Percentiles rank a stretch among this genome's conserved stretches.
These are phyloP conservation scores for Raphanus sativus DNA, from an alignment of 345 rosid species.

Conservation along the genomic window DNA sequence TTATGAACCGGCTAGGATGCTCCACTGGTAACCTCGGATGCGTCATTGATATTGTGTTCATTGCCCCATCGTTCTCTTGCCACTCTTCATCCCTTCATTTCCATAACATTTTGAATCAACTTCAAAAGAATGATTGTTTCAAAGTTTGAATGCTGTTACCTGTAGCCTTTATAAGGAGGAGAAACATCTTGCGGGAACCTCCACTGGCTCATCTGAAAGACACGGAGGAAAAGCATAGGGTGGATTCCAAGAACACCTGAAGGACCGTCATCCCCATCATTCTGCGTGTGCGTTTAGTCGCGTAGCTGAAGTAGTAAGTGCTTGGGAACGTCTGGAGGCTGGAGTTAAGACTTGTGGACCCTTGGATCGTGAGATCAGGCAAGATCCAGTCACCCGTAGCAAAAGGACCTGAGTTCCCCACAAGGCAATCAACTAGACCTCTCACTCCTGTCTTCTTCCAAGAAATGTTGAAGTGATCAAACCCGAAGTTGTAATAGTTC, in stretches of 20 bases:
- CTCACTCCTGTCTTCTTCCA: conserved; percentile 71
- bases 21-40: conserved; percentile 86
- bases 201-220: conserved; percentile 94
- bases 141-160: conserved; percentile 43
- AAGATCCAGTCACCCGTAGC: conserved; percentile 94
- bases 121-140: neutral
- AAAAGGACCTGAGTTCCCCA: conserved; percentile 88
- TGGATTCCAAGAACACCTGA: conserved; percentile 81
- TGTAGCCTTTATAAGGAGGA: conserved; percentile 93
- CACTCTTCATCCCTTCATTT: conserved; percentile 87
- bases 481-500: conserved; percentile 86
- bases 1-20: conserved; percentile 60
- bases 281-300: conserved; percentile 81
- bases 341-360: conserved; percentile 62
- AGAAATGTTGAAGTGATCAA: conserved; percentile 86
- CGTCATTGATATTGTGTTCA: conserved; percentile 94
- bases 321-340: conserved; percentile 68
- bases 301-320: conserved; percentile 93
- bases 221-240: conserved; percentile 82
- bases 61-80: conserved; percentile 94
- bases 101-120: neutral
- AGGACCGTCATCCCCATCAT: conserved; percentile 69
- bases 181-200: conserved; percentile 59
- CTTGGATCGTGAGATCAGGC: conserved; percentile 95
- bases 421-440: conserved; percentile 70